Base-by-base conservation (phyloP, 805 yeast genomes). In the Huiozyma naganishii region DNA sequence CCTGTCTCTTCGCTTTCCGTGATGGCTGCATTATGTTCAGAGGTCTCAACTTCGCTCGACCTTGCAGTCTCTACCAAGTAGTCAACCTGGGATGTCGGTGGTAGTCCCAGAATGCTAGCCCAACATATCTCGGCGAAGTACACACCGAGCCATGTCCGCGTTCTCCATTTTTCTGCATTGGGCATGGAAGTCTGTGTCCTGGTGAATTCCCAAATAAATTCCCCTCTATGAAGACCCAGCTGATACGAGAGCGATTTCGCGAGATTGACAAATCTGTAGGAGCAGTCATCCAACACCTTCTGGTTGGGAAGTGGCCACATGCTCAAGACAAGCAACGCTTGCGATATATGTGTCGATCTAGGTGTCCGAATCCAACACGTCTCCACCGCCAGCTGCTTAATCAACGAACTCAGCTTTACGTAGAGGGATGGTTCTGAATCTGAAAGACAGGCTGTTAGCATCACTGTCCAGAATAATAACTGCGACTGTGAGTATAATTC, bases 281-380 rank as follows among this genome's bases (percentile, higher is more conserved):
- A 83, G 57, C 92, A 82, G 58, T 89, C 97, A 64, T 89, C 97
- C 46, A 89, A 68, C 13, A 89, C 90, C 56, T 88, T 89, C 56
- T 84, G 89, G 55, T 88, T 88, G 0, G 97, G 97, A 38, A 89
- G 62, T 0, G 96, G 96, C 97, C 97, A 89, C 11, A 79, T 78
- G 29, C 89, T 78, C 29, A 89, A 68, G n/a, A 89, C 81, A 27
- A 89, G 66, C 35, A 89, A 67, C 0, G 96, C 95, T 58, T 89
- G 97, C 6, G 89, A 86, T 35, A 89, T 89, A 60, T 89, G 95
- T 0, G 96, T 85, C 2, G 95, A 84, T 57, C 97, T 72, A 2
- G 97, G 96, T 0, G 97, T 89, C 45, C 89, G 69, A 40, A 88
- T 77, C 94, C 95, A 86, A 64, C 95, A 87, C 0, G 94, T 85